Base-by-base conservation (phyloP, 1,284 basidiomycete species). In the Rhodotorula mucilaginosa region DNA sequence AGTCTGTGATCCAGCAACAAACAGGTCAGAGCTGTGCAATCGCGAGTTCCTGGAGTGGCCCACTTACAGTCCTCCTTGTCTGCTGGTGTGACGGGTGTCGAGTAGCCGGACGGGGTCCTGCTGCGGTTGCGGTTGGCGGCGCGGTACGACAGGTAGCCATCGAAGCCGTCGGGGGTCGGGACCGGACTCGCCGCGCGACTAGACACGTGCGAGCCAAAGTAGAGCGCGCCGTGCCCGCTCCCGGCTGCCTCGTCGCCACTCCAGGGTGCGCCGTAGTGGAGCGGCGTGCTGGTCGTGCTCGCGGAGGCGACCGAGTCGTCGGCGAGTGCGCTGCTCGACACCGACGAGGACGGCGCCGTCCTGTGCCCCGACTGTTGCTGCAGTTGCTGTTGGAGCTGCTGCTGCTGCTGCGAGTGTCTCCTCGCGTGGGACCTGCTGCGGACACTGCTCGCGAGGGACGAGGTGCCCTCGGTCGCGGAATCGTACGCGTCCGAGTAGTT, bases 401-500 rank as follows among this genome's bases (percentile, higher is more conserved):
- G 48, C 5, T 23, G 5, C 13, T 51, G 61, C 21, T 29, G 31
- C 49, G 31, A n/a, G 49, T 21, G 48, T 13, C 31, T 26, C 23
- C 31, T 44, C 13, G 44, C 58, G 44, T 18, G 58, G 8, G 52
- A 19, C 15, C 67, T 61, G 44, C 61, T 68, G 31, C 61, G n/a
- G 48, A 64, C 29, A 21, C 51, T 57, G 23, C 52, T 48, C 10
- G 65, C 65, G 60, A 67, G 65, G 52, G 29, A 39, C 26, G 52
- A 57, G 8, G 61, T 34, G 10, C 67, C 60, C 19, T 75, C 74
- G 18, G 31, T 44, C 4, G 69, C 67, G 54, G 74, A 75, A 49
- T 75, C 74, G 64, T 75, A 75, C 29, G 67, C 62, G 52, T 75
- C 74, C 13, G 74, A 75, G 46, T 57, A 69, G 23, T 60, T 39